Conservation (phyloP, 2,329 filamentous ascomycete species). For the Drechslerella stenobrocha region DNA sequence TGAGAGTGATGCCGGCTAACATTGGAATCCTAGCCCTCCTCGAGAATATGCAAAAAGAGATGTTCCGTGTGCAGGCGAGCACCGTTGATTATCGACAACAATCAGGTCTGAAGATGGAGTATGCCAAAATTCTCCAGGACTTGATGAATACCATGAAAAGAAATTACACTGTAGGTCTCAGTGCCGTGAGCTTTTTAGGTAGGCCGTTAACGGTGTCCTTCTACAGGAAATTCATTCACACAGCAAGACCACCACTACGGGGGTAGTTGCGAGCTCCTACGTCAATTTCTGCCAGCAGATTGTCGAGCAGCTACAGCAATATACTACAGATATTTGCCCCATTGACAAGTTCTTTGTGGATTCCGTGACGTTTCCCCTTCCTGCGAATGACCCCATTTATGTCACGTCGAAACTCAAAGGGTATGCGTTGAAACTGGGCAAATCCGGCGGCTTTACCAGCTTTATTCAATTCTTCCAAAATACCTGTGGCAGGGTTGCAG, state of each 20-base stretch:
- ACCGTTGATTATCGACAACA: constrained; percentile 34
- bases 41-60: constrained; percentile 63
- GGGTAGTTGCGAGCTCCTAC: constrained; percentile 55
- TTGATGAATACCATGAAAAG: constrained; percentile 66
- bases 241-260: neutral
- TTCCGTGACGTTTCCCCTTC: constrained; percentile 64
- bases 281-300: constrained; percentile 66
- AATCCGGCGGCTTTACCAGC: constrained; percentile 60
- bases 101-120: constrained; percentile 58
- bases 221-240: constrained; percentile 44
- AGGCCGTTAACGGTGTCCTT: neutral
- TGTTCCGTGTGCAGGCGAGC: constrained; percentile 56
- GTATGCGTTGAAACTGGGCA: constrained; percentile 62
- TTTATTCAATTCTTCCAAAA: constrained; percentile 63
- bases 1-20: neutral
- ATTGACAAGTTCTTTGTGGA: constrained; percentile 58
- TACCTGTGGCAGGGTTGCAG: constrained; percentile 63
- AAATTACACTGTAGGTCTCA: constrained; percentile 62
- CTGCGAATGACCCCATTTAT: constrained; percentile 65
- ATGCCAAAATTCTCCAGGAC: constrained; percentile 61
- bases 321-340: constrained; percentile 62
- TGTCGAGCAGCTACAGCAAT: constrained; percentile 65
- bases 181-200: constrained; percentile 17
- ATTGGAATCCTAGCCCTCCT: constrained; percentile 56
- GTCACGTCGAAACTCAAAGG: constrained; percentile 65